Evolutionary conservation across 2,329 filamentous ascomycete species (phyloP).

Genomic region (Shiraia bambusicola): DNA sequence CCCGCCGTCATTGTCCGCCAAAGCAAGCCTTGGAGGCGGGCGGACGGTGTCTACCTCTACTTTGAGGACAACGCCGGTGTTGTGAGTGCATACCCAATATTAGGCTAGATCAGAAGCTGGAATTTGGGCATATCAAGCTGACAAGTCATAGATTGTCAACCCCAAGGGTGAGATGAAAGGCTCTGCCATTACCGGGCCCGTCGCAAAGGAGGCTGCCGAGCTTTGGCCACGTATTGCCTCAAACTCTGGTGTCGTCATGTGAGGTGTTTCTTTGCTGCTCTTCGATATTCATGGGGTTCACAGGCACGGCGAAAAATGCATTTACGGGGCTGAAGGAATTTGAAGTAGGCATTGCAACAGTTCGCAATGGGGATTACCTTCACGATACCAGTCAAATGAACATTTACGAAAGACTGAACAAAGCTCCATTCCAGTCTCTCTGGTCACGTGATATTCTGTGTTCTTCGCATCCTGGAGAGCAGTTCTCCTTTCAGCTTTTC

Average conservation of each 20-base stretch:
- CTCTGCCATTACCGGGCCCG: slow-evolving; percentile 96
- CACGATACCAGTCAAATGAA: slow-evolving; percentile 39
- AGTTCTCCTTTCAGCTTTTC: not conserved
- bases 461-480: not conserved
- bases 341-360: slow-evolving; percentile 39
- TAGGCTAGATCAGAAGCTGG: too few relatives aligned
- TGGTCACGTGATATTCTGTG: not conserved
- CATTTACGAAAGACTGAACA: slow-evolving; percentile 29
- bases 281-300: slow-evolving; percentile 44
- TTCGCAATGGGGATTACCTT: slow-evolving; percentile 42
- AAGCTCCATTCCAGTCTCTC: not conserved
- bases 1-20: slow-evolving; percentile 98
- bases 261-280: slow-evolving; percentile 54
- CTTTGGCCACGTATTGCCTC: slow-evolving; percentile 99
- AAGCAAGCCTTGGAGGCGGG: slow-evolving; percentile 98
- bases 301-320: slow-evolving; percentile 45
- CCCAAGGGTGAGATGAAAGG: slow-evolving; percentile 99
- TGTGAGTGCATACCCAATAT: slow-evolving; percentile 58
- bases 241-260: slow-evolving; percentile 99
- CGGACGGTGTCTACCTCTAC: slow-evolving; percentile 98
- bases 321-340: slow-evolving; percentile 40
- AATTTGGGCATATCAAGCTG: slow-evolving; percentile 9
- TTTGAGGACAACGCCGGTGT: slow-evolving; percentile 99
- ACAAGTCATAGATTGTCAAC: slow-evolving; percentile 81
- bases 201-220: slow-evolving; percentile 99